phyloP scores from a whole-genome alignment of 2,329 filamentous ascomycete species.

The Aciculosporium take region DNA sequence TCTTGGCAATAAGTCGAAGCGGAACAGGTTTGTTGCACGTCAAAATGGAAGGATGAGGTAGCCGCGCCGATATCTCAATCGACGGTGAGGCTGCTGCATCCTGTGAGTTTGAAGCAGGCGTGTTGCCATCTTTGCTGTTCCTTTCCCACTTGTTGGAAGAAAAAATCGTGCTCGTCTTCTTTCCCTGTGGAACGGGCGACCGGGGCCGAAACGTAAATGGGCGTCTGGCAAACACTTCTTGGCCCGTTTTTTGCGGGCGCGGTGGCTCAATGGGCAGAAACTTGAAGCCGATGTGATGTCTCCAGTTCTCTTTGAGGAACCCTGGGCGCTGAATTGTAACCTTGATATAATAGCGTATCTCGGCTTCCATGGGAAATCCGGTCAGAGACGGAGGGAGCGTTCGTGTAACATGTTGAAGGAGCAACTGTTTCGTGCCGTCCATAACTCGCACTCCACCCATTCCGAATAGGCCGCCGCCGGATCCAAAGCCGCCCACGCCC shows the following conservation, averaged over 20 bases:
- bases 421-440: slow-evolving; percentile 48
- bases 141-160: slow-evolving; percentile 32
- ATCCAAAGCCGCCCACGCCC: slow-evolving; percentile 37
- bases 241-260: slow-evolving; percentile 47
- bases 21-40: slow-evolving; percentile 82
- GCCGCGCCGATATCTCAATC: slow-evolving; percentile 60
- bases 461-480: slow-evolving; percentile 31
- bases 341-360: slow-evolving; percentile 90
- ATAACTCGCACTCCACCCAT: slow-evolving; percentile 42
- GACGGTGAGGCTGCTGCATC: slow-evolving; percentile 35
- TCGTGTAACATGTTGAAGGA: slow-evolving; percentile 60
- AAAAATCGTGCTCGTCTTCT: slow-evolving; percentile 43
- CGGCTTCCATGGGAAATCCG: slow-evolving; percentile 75
- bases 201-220: slow-evolving; percentile 42
- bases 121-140: slow-evolving; percentile 9
- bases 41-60: slow-evolving; percentile 76
- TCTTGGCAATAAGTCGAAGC: slow-evolving; percentile 65
- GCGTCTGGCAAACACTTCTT: slow-evolving; percentile 75
- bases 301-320: slow-evolving; percentile 80
- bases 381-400: slow-evolving; percentile 80
- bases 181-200: slow-evolving; percentile 14
- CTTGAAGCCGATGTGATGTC: slow-evolving; percentile 55
- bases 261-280: slow-evolving; percentile 91
- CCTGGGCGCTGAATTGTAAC: slow-evolving; percentile 84
- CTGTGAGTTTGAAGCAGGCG: slow-evolving; percentile 17